A percentile compares a stretch with the other conserved stretches of the same genome.
phyloP scores from a whole-genome alignment of 768 basidiomycete genomes.

The Suillus clintonianus region DNA sequence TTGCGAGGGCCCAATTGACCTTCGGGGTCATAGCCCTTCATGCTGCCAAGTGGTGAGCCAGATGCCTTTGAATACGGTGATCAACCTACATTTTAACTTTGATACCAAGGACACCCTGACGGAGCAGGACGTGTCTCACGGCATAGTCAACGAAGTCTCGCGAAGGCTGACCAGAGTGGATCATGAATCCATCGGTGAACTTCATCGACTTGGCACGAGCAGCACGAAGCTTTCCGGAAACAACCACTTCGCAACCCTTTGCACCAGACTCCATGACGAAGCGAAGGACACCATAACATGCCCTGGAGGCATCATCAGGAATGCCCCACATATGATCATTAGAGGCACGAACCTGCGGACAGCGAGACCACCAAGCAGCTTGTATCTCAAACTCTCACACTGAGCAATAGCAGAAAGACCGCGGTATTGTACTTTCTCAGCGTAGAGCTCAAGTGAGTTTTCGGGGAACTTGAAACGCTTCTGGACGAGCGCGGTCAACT shows the following conservation, averaged over 20 bases:
- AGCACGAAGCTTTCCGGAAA: conserved; percentile 98
- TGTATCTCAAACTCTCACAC: conserved; percentile 98
- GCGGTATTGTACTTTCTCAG: conserved; percentile 98
- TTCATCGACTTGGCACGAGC: conserved; percentile 99
- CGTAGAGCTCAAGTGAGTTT: conserved; percentile 97
- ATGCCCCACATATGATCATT: not conserved
- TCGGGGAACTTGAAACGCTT: conserved; percentile 99
- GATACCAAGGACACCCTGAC: conserved; percentile 99
- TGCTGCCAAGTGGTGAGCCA: conserved; percentile 51
- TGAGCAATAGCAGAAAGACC: conserved; percentile 98
- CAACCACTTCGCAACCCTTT: conserved; percentile 99
- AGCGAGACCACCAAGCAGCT: conserved; percentile 98
- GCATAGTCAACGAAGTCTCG: conserved; percentile 97
- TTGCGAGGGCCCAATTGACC: conserved; percentile 87
- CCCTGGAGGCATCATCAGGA: conserved; percentile 44
- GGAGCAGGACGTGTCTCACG: conserved; percentile 95
- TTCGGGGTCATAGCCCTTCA: conserved; percentile 96
- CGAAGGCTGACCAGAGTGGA: conserved; percentile 97
- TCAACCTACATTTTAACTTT: conserved; percentile 94
- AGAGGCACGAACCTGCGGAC: conserved; percentile 71
- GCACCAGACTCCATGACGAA: conserved; percentile 99
- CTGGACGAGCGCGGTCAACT: conserved; percentile 96
- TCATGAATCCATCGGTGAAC: conserved; percentile 99
- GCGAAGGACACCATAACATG: conserved; percentile 99
- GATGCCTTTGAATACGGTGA: not conserved